Percentiles rank a stretch among this genome's conserved stretches.
Conservation (phyloP, 257 asterid species). For the Nicotiana attenuata region DNA sequence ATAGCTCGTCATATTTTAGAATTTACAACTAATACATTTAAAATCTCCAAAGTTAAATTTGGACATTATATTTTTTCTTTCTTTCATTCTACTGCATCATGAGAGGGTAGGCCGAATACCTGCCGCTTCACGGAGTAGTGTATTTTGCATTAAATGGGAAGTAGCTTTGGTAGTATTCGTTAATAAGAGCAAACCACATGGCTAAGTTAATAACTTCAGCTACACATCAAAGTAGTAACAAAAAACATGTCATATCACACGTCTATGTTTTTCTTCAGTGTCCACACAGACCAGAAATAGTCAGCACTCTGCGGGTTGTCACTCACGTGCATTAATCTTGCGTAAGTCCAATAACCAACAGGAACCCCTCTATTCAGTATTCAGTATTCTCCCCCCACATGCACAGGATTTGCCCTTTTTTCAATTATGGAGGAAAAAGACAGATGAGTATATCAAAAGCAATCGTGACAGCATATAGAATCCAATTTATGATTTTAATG, state of each 20-base stretch:
- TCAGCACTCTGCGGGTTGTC: not conserved
- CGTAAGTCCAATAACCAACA: not conserved
- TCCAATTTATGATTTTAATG: not conserved
- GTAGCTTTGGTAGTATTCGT: not conserved
- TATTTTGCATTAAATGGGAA: not conserved
- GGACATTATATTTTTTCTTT: not conserved
- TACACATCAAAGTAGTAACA: not conserved
- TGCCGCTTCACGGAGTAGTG: not conserved
- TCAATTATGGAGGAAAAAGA: not conserved
- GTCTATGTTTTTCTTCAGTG: not conserved
- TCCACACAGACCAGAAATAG: not conserved
- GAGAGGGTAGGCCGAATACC: not conserved
- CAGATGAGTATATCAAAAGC: not conserved
- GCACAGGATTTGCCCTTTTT: not conserved
- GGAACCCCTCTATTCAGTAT: not conserved
- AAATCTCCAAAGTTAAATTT: not conserved
- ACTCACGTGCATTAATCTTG: conserved; percentile 7
- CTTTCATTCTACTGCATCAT: not conserved
- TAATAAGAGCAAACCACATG: not conserved
- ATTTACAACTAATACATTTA: too few species aligned
- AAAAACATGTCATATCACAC: not conserved
- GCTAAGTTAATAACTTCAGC: not conserved
- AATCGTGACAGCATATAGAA: not conserved
- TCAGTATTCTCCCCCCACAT: not conserved
- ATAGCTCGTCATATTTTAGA: too few species aligned